Evolutionary conservation across 257 asterid genomes (phyloP), one percentile per base, ranked within the genome.

Genomic region (Solanum pimpinellifolium): DNA sequence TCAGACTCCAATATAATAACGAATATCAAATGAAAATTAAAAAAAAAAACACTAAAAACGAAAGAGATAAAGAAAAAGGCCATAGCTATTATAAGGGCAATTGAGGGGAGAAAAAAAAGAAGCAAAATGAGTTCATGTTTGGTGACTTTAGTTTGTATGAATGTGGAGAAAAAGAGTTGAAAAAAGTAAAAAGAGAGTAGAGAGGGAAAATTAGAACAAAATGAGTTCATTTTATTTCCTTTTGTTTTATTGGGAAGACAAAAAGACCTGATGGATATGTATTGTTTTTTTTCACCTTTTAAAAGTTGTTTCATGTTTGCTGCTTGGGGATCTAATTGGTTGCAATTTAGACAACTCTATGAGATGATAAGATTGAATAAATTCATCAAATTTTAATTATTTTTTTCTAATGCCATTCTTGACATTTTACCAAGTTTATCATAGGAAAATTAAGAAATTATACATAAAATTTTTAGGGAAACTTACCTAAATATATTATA

Each of bases 181-280:
- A 35, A 56, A 27, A 41, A 25, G 18, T 27, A 60, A 75, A 75
- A 56, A 83, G 59, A 62, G 42, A 66, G 1, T 1, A 49, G 21
- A 20, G 41, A 56, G 60, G 86, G 80, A 83, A 41, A 75, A 44
- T 78, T 86, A 87, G 89, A 87, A 77, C 29, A 78, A 84, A 89
- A 62, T 84, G 65, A 69, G 66, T 80, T 31, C 77, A 70, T 70
- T 85, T 80, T 31, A 76, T 86, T 80, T 87, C 39, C 37, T 41
- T 85, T 87, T 74, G 47, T 60, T 86, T 70, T 74, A 33, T 83
- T 74, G 87, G 83, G 47, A 21, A 47, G 77, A 14, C 37, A 83
- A 73, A 35, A 35, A 73, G 81, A 73, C 1, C 7, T 4, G 1
- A 41, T 15, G 35, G 59, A 39, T 75, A 85, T 62, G 56, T 77